Base-by-base conservation (phyloP, 2,329 filamentous ascomycete species). In the Periconia sp. region DNA sequence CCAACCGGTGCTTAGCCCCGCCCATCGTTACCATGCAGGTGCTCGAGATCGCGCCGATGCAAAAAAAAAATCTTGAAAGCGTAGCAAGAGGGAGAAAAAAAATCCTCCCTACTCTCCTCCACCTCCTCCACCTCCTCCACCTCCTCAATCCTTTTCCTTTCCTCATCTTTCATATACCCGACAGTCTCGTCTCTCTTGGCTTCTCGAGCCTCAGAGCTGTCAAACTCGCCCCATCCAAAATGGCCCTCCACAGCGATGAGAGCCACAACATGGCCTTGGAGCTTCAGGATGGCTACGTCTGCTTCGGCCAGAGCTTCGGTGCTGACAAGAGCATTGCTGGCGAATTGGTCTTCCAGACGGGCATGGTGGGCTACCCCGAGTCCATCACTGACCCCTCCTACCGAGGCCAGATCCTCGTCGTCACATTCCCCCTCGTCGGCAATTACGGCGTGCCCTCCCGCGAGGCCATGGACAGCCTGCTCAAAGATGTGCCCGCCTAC, bases 301-400 rank as follows among this genome's bases (percentile, higher is more conserved):
- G 92, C 82, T 90, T 95, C 74, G 94, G 94, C 65, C 92, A 91
- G 81, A 96, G 92, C 83, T 99, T 99, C 74, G 94, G 94, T 77
- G 92, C 93, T 60, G 83, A 91, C 71, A 96, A 92, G 84, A 96
- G 91, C 79, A 86, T 95, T 70, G 90, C 93, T 62, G 94, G 94
- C 75, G 94, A 99, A 82, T 83, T 99, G 74, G 94, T 99, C 78
- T 99, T 99, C 81, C 93, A 97, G 83, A 99, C 94, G 54, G 94
- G 94, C 77, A 96, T 97, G 92, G 94, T 97, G 66, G 94, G 94
- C 71, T 99, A 99, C 75, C 92, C 94, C 41, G 94, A 99, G 81
- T 95, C 89, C 45, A 83, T 94, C 66, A 93, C 90, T 56, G 90
- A 94, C 72, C 90, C 90, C 62, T 93, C 90, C 47, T 93, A 94